Evolutionary conservation across 78 protist species (phyloP).

Genomic region (slime mould (Dictyostelium discoideum)): dicty_2.7 NC_007088.5:2370501-2371000

Average conservation of each 20-base stretch:
- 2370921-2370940: conserved; percentile 30
- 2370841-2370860: too few relatives aligned
- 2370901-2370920: conserved; percentile 18
- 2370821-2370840: too few relatives aligned
- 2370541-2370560: conserved; percentile 14
- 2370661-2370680: neutral
- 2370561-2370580: conserved; percentile 86
- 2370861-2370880: conserved; percentile 14
- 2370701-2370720: neutral
- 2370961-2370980: conserved; percentile 1
- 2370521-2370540: conserved; percentile 54
- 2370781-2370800: neutral
- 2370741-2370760: too few relatives aligned
- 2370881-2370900: conserved; percentile 56
- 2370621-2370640: conserved; percentile 82
- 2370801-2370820: too few relatives aligned
- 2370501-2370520: conserved; percentile 89
- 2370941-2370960: conserved; percentile 33
- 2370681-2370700: neutral
- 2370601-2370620: conserved; percentile 71
- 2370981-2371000: conserved; percentile 63
- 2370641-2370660: neutral
- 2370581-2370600: conserved; percentile 85
- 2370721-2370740: neutral
- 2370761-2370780: neutral